Evolutionary conservation across 768 basidiomycete species (phyloP), one percentile per base, ranked within the genome.

Genomic region (Candolleomyces aberdarensis): DNA sequence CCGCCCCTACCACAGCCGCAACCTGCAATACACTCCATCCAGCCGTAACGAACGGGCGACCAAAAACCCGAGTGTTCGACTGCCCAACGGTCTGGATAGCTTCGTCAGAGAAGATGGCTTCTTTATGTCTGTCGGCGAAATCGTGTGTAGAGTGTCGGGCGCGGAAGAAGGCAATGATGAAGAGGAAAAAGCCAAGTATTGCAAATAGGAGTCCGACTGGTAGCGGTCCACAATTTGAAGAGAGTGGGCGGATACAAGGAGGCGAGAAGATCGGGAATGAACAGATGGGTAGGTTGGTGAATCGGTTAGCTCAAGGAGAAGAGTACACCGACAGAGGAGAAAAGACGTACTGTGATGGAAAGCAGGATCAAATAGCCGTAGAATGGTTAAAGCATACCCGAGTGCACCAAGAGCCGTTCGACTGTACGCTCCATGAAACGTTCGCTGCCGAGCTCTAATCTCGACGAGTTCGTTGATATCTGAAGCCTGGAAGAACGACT

Each of bases 401-500:
- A 95, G 78, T 59, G 85, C 84, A 17, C 85, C 85, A 9, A 94
- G 77, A 0, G 91, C 91, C 0, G 86, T 89, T 29, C 92, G 85
- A 43, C 80, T 81, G 72, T 94, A 94, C 14, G 92, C 90, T 15
- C 91, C 92, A 56, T 93, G 83, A 67, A 92, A 93, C 0, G 92
- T 94, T 44, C 92, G 80, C 64, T 91, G 86, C 29, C 91, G 80
- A 0, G 92, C 92, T 14, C 92, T 81, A 17, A 94, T 72, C 69
- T 94, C 92, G 22, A 85, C 85, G 56, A 88, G 81, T 68, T 88
- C 85, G 54, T 77, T 79, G 39, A 85, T 61, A 64, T 88, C 86
- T 17, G 75, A 65, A 0, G 85, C 74, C 6, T 76, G 66, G 65
- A 85, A 87, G 65, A 85, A 87, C 1, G 85, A 87, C 48, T 79